A percentile compares a stretch with the other conserved stretches of the same genome.
These are phyloP conservation scores for Capsella bursapastoris DNA, from an alignment of 345 rosid genomes.

Conservation along the genomic window DNA sequence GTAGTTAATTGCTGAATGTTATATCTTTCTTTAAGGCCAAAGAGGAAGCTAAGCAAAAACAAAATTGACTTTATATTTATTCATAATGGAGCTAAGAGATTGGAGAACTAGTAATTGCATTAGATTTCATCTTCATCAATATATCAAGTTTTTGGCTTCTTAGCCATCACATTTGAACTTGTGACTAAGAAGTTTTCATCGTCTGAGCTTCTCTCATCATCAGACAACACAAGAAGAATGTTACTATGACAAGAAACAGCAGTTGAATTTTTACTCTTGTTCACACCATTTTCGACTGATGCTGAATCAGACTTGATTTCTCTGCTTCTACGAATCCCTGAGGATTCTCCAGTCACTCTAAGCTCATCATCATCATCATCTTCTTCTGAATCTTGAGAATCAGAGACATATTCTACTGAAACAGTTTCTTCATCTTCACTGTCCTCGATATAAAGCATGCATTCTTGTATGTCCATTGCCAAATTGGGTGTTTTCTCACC, in stretches of 20 bases:
- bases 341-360: constrained; percentile 25
- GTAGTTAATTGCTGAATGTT: too few relatives aligned
- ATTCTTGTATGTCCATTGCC: constrained; percentile 38
- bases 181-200: background rate
- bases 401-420: constrained; percentile 37
- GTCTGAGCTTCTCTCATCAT: constrained; percentile 39
- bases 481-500: constrained; percentile 41
- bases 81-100: background rate
- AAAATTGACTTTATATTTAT: background rate
- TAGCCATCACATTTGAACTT: constrained; percentile 30
- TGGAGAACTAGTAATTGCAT: constrained; percentile 6
- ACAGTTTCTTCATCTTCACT: constrained; percentile 36
- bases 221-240: constrained; percentile 40
- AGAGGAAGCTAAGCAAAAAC: too few relatives aligned
- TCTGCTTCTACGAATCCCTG: constrained; percentile 9
- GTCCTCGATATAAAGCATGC: constrained; percentile 37
- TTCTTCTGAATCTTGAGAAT: constrained; percentile 33
- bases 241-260: constrained; percentile 21
- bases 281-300: constrained; percentile 17
- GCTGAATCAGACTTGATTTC: constrained; percentile 30
- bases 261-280: constrained; percentile 8
- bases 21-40: too few relatives aligned
- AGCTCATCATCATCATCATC: constrained; percentile 16
- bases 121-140: background rate
- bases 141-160: constrained; percentile 28